These are phyloP conservation scores for Cunninghamia lanceolata DNA, from an alignment of 75 land plant genomes.

Conservation along the genomic window DNA sequence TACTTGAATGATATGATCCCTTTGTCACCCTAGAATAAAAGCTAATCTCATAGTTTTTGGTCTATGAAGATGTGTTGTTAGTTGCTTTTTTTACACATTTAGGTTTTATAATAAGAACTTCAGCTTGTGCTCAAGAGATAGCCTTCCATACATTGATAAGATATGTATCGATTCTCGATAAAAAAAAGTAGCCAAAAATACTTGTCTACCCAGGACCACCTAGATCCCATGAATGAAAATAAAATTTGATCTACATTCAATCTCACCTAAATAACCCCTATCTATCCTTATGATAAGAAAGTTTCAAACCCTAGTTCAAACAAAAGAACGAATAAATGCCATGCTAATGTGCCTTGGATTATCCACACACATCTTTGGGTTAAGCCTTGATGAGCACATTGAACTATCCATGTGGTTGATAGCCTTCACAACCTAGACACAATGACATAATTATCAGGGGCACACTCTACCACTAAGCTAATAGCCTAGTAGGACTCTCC, in stretches of 20 bases:
- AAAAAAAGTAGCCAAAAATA: too few species aligned
- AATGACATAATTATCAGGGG: background rate
- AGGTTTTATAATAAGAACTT: too few species aligned
- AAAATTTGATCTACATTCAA: background rate
- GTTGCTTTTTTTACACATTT: too few species aligned
- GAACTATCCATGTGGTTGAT: too few species aligned
- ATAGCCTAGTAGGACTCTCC: background rate
- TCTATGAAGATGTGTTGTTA: too few species aligned
- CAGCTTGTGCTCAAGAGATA: too few species aligned
- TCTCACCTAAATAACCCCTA: background rate
- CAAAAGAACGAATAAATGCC: background rate
- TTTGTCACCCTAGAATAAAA: too few species aligned
- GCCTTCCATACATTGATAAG: too few species aligned
- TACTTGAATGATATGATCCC: too few species aligned
- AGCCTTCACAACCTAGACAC: background rate
- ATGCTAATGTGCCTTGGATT: background rate
- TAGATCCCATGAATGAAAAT: background rate
- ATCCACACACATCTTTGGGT: conserved; percentile 2
- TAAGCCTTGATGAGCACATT: background rate
- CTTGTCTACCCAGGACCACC: background rate
- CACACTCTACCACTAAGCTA: background rate
- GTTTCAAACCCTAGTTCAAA: background rate
- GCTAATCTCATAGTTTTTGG: too few species aligned
- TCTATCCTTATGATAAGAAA: background rate
- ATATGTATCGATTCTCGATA: too few species aligned